Conservation (phyloP, 2,329 filamentous ascomycete species). For the Ascocoryne sarcoides region DNA sequence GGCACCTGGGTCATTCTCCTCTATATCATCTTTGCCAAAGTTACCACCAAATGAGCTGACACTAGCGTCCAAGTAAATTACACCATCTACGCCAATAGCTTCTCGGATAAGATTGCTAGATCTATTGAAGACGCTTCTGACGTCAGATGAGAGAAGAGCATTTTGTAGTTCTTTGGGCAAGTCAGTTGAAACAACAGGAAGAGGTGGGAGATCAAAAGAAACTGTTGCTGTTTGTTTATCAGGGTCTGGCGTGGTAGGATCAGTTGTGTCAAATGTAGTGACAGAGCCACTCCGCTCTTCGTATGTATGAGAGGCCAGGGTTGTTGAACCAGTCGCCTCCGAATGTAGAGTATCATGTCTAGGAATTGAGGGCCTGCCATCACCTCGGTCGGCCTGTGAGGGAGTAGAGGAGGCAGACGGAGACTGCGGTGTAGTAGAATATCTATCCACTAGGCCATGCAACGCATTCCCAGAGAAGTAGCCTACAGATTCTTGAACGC, state of each 20-base stretch:
- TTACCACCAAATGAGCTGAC: slow-evolving; percentile 24
- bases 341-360: slow-evolving; percentile 11
- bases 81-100: slow-evolving; percentile 25
- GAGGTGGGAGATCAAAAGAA: slow-evolving; percentile 18
- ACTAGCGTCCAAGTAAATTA: slow-evolving; percentile 25
- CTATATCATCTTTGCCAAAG: slow-evolving; percentile 15
- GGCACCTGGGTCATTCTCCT: slow-evolving; percentile 21
- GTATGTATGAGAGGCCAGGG: background rate
- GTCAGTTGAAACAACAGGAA: slow-evolving; percentile 6
- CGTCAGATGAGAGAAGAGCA: slow-evolving; percentile 20
- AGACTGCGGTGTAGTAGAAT: slow-evolving; percentile 7
- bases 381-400: slow-evolving; percentile 5
- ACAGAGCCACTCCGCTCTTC: slow-evolving; percentile 12
- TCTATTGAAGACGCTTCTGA: slow-evolving; percentile 22
- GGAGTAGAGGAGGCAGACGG: slow-evolving; percentile 10
- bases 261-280: slow-evolving; percentile 17
- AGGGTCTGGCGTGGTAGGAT: slow-evolving; percentile 11
- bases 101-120: slow-evolving; percentile 27
- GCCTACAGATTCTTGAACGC: slow-evolving; percentile 22
- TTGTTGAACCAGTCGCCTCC: slow-evolving; percentile 1
- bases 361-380: slow-evolving; percentile 13
- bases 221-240: slow-evolving; percentile 14
- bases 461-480: slow-evolving; percentile 17
- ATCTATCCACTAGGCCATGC: slow-evolving; percentile 21
- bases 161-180: slow-evolving; percentile 20